phyloP scores from a whole-genome alignment of 1,139 yeast species.

The Blastobotrys illinoisensis region DNA sequence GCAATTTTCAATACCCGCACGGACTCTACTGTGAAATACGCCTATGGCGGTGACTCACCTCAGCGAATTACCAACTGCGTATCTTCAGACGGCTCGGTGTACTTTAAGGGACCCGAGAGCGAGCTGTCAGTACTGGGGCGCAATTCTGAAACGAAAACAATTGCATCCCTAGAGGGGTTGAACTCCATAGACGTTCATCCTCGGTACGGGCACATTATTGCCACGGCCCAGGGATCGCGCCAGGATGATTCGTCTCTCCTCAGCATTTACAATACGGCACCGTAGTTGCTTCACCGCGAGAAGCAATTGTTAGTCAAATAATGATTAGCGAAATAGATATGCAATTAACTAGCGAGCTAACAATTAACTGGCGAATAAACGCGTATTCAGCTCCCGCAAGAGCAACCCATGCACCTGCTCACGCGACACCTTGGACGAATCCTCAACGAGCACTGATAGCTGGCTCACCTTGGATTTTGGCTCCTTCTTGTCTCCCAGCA shows the following conservation, averaged over 20 bases:
- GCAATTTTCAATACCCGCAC: background rate
- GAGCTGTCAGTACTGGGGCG: background rate
- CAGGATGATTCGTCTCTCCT: background rate
- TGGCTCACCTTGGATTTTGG: conserved; percentile 3
- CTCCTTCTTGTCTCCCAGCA: conserved; percentile 16
- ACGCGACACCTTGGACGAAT: conserved; percentile 26
- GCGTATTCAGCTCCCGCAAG: conserved; percentile 25
- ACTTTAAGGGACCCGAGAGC: background rate
- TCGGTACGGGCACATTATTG: background rate
- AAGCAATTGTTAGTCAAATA: too few relatives aligned
- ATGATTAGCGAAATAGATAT: too few relatives aligned
- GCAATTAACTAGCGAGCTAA: background rate
- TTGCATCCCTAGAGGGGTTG: background rate
- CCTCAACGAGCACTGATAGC: conserved; percentile 16
- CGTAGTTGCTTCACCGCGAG: too few relatives aligned
- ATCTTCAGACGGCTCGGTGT: background rate
- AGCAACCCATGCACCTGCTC: conserved; percentile 33
- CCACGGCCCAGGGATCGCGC: background rate
- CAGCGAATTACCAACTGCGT: background rate
- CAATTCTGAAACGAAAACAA: background rate
- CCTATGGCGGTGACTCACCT: background rate
- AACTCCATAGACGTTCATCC: background rate
- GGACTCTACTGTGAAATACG: background rate
- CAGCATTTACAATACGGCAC: background rate
- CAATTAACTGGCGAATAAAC: conserved; percentile 18